Evolutionary conservation across 2,329 filamentous ascomycete genomes (phyloP).

Genomic region (Herpotrichia juniperi): DNA sequence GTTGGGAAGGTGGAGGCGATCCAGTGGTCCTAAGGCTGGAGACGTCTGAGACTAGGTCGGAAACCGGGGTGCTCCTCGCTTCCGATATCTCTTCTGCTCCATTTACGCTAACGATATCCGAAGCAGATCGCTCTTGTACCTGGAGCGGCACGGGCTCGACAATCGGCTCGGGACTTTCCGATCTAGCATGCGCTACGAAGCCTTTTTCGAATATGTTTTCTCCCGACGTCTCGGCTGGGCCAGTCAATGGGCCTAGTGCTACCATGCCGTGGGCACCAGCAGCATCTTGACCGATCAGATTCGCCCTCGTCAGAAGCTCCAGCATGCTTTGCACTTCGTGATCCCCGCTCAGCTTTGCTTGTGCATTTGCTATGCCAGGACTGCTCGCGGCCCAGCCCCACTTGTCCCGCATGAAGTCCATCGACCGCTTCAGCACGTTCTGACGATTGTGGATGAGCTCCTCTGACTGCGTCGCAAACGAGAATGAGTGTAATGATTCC

Average conservation of each 20-base stretch:
- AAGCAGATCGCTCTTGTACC: constrained; percentile 17
- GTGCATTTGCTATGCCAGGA: constrained; percentile 79
- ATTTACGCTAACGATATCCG: background rate
- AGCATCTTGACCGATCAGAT: constrained; percentile 74
- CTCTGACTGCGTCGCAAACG: constrained; percentile 93
- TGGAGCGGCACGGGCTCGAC: constrained; percentile 26
- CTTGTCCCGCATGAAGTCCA: constrained; percentile 96
- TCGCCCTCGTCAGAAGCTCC: constrained; percentile 82
- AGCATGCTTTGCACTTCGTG: constrained; percentile 89
- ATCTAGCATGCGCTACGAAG: constrained; percentile 64
- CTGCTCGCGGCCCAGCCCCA: constrained; percentile 80
- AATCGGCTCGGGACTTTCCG: constrained; percentile 52
- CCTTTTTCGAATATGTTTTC: constrained; percentile 86
- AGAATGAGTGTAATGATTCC: constrained; percentile 97
- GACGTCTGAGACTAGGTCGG: constrained; percentile 27
- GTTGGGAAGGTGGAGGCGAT: constrained; percentile 25
- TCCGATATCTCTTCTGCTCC: constrained; percentile 16
- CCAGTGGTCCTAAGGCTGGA: constrained; percentile 24
- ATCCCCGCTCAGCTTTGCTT: constrained; percentile 82
- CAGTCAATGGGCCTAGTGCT: constrained; percentile 72
- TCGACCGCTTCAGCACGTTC: constrained; percentile 88
- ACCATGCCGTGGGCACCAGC: constrained; percentile 57
- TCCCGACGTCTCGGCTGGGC: constrained; percentile 74
- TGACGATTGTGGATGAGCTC: constrained; percentile 90
- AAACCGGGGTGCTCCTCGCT: constrained; percentile 22